Evolutionary conservation across 345 rosid species (phyloP).

Genomic region (Aquilaria yunnanensis): DNA sequence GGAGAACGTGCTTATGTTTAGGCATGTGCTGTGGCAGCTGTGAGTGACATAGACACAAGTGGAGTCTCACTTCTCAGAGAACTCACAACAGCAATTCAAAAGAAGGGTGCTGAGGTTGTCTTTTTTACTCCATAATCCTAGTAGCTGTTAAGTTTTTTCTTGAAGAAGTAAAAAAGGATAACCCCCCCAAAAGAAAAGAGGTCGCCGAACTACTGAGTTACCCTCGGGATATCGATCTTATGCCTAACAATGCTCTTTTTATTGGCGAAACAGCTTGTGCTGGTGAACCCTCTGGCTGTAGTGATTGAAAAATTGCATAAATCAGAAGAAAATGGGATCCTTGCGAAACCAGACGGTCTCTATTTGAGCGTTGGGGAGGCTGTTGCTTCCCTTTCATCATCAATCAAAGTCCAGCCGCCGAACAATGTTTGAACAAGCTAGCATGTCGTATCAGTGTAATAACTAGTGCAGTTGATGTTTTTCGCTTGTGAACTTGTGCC

Average conservation of each 20-base stretch:
- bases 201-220: neutral
- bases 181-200: neutral
- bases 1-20: too few relatives aligned
- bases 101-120: constrained; percentile 51
- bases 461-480: too few relatives aligned
- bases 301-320: constrained; percentile 77
- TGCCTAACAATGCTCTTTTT: too few relatives aligned
- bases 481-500: too few relatives aligned
- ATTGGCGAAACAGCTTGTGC: constrained; percentile 52
- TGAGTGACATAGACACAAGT: constrained; percentile 77
- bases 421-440: constrained; percentile 29
- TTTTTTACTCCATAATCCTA: too few relatives aligned
- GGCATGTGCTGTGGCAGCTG: constrained; percentile 34
- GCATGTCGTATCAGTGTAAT: neutral
- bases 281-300: constrained; percentile 89
- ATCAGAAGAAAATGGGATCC: constrained; percentile 41
- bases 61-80: constrained; percentile 68
- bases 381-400: constrained; percentile 58
- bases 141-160: too few relatives aligned
- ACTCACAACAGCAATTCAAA: constrained; percentile 51
- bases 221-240: neutral
- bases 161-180: too few relatives aligned
- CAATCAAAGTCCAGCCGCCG: constrained; percentile 40
- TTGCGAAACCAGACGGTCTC: constrained; percentile 48
- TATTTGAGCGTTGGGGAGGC: constrained; percentile 91